Evolutionary conservation across 108 stramenopile species (phyloP).

Genomic region (Cyclotella sp.): DNA sequence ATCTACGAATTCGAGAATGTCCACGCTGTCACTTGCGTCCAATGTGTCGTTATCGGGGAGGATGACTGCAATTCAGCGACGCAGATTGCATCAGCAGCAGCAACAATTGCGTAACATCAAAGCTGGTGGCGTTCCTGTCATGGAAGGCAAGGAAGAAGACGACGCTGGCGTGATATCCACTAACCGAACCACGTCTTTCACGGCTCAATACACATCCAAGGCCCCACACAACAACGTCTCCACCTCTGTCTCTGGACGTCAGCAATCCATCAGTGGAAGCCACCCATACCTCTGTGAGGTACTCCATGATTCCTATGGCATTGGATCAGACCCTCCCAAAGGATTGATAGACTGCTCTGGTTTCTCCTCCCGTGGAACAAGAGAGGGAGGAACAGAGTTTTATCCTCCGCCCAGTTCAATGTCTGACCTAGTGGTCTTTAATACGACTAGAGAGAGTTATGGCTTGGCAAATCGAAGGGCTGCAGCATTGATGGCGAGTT

Average conservation of each 20-base stretch:
- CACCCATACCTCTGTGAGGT: conserved; percentile 53
- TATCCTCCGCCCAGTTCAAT: conserved; percentile 31
- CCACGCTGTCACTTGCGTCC: conserved; percentile 38
- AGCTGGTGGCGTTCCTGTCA: conserved; percentile 13
- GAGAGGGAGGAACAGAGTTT: conserved; percentile 50
- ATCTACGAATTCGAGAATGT: conserved; percentile 35
- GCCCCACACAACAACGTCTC: not conserved
- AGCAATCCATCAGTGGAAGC: conserved; percentile 46
- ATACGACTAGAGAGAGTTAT: conserved; percentile 46
- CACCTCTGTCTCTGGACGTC: conserved; percentile 22
- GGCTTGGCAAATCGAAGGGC: conserved; percentile 38
- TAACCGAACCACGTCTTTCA: not conserved
- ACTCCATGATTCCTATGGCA: conserved; percentile 56
- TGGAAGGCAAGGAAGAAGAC: not conserved
- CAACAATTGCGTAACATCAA: conserved; percentile 27
- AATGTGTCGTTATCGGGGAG: conserved; percentile 23
- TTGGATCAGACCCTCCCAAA: conserved; percentile 30
- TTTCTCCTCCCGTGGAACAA: conserved; percentile 35
- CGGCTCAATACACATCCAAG: not conserved
- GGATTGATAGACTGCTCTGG: conserved; percentile 47
- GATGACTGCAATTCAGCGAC: conserved; percentile 47
- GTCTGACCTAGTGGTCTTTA: conserved; percentile 41
- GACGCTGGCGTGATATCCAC: not conserved
- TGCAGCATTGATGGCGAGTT: conserved; percentile 7
- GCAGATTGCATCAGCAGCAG: conserved; percentile 48